Conservation (phyloP, 2,329 filamentous ascomycete species). For the Botryosphaeria dothidea region DNA sequence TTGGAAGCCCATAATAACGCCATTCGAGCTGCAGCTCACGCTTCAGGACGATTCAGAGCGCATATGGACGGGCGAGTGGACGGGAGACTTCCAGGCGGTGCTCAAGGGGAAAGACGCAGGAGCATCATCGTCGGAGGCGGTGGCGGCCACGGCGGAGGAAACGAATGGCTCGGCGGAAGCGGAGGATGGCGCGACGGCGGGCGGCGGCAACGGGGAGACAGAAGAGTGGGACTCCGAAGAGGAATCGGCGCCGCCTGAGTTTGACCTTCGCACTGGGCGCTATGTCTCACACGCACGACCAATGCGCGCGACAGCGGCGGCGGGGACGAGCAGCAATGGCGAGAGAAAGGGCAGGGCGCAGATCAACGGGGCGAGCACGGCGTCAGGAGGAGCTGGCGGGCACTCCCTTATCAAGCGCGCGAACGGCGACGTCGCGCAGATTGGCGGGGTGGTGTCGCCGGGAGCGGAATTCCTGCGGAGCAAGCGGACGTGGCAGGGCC, state of each 20-base stretch:
- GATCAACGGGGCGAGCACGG: neutral
- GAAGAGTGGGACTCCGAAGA: constrained; percentile 68
- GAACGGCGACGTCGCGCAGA: constrained; percentile 72
- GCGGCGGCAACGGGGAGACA: constrained; percentile 34
- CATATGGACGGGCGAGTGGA: constrained; percentile 87
- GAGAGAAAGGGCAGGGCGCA: constrained; percentile 20
- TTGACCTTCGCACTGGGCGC: constrained; percentile 84
- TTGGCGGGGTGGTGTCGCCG: constrained; percentile 86
- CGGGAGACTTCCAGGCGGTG: constrained; percentile 77
- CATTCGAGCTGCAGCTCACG: constrained; percentile 83
- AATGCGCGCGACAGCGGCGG: constrained; percentile 47
- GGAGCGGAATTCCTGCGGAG: constrained; percentile 84
- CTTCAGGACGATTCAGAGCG: constrained; percentile 73
- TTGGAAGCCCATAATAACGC: constrained; percentile 88
- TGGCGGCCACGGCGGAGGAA: constrained; percentile 37
- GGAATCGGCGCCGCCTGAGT: constrained; percentile 75
- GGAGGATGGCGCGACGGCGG: constrained; percentile 20
- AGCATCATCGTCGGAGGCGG: constrained; percentile 22
- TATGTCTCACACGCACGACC: constrained; percentile 79
- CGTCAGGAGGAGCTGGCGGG: neutral
- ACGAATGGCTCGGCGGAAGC: constrained; percentile 24
- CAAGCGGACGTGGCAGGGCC: constrained; percentile 84
- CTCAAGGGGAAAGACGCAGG: constrained; percentile 36
- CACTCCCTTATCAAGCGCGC: constrained; percentile 62
- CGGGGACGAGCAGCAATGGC: constrained; percentile 22